Percentiles rank a stretch among this genome's conserved stretches.
Conservation (phyloP, 306 rosid species). For the Acacia confusa region DNA sequence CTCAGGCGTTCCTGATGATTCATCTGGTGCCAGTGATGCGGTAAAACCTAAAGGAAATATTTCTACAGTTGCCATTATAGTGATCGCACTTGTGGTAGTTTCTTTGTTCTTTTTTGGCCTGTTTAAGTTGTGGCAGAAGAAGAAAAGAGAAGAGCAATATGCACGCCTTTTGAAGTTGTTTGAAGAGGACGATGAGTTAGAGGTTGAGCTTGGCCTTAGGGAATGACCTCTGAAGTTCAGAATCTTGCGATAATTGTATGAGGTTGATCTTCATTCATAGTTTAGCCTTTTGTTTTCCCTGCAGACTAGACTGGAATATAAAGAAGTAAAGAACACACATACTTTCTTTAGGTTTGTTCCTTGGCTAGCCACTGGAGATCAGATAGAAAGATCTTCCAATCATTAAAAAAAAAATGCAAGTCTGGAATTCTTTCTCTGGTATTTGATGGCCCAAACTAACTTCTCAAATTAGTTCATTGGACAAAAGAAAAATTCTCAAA, state of each 20-base stretch:
- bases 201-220: conserved; percentile 84
- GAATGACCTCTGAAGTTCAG: conserved; percentile 34
- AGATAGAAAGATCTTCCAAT: background rate
- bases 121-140: conserved; percentile 75
- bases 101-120: conserved; percentile 45
- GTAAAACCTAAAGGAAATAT: conserved; percentile 27
- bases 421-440: background rate
- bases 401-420: background rate
- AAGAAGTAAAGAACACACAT: background rate
- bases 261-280: conserved; percentile 39
- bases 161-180: conserved; percentile 77
- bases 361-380: background rate
- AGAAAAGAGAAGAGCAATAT: conserved; percentile 82
- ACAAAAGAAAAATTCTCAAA: background rate
- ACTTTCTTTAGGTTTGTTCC: background rate
- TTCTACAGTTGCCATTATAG: conserved; percentile 41
- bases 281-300: background rate
- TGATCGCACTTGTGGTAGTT: conserved; percentile 44
- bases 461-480: background rate
- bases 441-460: conserved; percentile 12
- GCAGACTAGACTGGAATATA: background rate
- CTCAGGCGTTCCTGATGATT: conserved; percentile 59
- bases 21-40: conserved; percentile 38
- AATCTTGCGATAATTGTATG: conserved; percentile 29
- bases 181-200: conserved; percentile 87